Evolutionary conservation across 441 rosid species (phyloP).

Genomic region (Adansonia rubrostipa): DNA sequence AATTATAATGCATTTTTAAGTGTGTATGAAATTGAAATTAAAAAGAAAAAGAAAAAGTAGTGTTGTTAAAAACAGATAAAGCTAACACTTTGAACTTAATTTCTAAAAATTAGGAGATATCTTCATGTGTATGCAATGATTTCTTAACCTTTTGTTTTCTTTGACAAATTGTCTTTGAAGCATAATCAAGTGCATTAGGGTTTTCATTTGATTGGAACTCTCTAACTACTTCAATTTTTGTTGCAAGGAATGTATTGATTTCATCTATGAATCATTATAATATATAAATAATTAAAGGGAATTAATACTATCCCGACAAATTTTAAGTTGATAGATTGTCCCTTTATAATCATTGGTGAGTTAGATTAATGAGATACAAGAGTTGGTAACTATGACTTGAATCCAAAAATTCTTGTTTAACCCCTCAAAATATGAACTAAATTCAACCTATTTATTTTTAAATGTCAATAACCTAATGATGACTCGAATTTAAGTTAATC

Average conservation of each 20-base stretch:
- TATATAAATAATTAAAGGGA: neutral
- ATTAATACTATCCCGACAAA: slow-evolving; percentile 18
- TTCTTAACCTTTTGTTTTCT: neutral
- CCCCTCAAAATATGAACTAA: neutral
- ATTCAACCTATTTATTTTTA: neutral
- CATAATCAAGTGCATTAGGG: slow-evolving; percentile 11
- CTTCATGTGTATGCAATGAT: neutral
- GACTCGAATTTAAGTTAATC: neutral
- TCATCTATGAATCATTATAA: neutral
- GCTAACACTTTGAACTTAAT: neutral
- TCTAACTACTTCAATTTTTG: slow-evolving; percentile 15
- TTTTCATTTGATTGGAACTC: slow-evolving; percentile 15
- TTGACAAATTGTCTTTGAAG: slow-evolving; percentile 25
- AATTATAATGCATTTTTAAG: slow-evolving; percentile 5
- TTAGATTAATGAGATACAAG: neutral
- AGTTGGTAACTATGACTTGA: neutral
- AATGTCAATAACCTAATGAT: neutral
- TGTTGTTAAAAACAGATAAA: neutral
- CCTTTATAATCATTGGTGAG: neutral
- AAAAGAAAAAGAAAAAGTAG: too few species aligned
- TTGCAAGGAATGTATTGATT: neutral
- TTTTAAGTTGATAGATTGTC: slow-evolving; percentile 11
- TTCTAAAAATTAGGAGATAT: neutral
- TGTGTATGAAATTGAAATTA: neutral
- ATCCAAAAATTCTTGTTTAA: neutral